Conservation (phyloP, 73 alveolate genomes). For the Blepharisma japonicum region DNA sequence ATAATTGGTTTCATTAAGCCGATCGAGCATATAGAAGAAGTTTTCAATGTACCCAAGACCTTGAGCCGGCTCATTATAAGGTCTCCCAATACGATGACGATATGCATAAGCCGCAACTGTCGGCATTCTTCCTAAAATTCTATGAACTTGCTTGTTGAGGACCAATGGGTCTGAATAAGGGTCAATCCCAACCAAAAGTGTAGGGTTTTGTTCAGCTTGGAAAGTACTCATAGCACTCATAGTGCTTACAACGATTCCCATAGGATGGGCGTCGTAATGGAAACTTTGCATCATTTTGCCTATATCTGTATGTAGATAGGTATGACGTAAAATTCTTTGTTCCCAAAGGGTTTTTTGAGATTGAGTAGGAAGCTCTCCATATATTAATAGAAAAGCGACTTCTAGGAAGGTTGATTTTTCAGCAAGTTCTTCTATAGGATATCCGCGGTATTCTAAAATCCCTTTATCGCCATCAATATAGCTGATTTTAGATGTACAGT, state of each 20-base stretch:
- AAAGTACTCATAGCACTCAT: slow-evolving; percentile 81
- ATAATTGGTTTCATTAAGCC: slow-evolving; percentile 52
- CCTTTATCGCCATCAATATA: slow-evolving; percentile 92
- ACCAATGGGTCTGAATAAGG: slow-evolving; percentile 51
- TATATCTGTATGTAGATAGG: slow-evolving; percentile 21
- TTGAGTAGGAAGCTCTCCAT: slow-evolving; percentile 88
- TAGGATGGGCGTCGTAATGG: slow-evolving; percentile 93
- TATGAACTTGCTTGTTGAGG: slow-evolving; percentile 63
- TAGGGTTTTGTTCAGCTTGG: slow-evolving; percentile 93
- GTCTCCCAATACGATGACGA: slow-evolving; percentile 81
- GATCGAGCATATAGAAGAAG: slow-evolving; percentile 85
- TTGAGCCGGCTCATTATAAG: slow-evolving; percentile 62
- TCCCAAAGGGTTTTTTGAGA: slow-evolving; percentile 47
- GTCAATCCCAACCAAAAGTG: slow-evolving; percentile 63
- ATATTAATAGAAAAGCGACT: slow-evolving; percentile 77
- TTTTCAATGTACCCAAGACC: slow-evolving; percentile 76
- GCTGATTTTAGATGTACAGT: slow-evolving; percentile 77
- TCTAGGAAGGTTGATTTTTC: slow-evolving; percentile 82
- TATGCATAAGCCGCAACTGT: slow-evolving; percentile 75
- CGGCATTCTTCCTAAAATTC: slow-evolving; percentile 69
- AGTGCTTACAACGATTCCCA: slow-evolving; percentile 89
- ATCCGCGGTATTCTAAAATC: slow-evolving; percentile 88
- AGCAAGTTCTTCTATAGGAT: slow-evolving; percentile 87
- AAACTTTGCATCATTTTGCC: slow-evolving; percentile 63
- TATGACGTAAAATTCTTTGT: not conserved